Evolutionary conservation across 441 rosid genomes (phyloP).

Genomic region (Syzygium syzygioides): DNA sequence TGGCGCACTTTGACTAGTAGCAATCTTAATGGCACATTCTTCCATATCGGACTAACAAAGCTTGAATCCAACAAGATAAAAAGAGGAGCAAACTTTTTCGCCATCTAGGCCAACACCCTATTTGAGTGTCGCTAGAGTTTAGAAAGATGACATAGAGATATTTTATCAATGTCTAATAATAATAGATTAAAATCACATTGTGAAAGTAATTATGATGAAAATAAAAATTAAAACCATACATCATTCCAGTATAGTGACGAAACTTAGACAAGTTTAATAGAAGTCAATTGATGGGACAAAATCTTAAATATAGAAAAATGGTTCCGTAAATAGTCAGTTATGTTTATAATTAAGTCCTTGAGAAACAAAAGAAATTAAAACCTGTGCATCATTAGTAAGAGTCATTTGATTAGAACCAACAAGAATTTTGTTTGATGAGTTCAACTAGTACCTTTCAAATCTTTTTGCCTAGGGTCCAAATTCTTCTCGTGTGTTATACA

Average conservation of each 20-base stretch:
- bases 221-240: neutral
- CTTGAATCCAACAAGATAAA: neutral
- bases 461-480: neutral
- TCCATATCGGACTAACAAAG: neutral
- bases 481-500: too few species aligned
- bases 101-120: neutral
- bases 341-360: neutral
- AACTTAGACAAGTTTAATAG: neutral
- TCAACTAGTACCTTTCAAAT: neutral
- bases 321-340: neutral
- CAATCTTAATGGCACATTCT: neutral
- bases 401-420: neutral
- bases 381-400: neutral
- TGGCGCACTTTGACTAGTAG: neutral
- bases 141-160: neutral
- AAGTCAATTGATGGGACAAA: neutral
- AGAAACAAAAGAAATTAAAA: neutral
- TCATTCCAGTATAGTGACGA: neutral
- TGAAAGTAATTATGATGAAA: neutral
- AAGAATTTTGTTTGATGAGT: neutral
- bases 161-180: neutral
- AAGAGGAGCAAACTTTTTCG: neutral
- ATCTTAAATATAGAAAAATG: neutral
- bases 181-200: neutral
- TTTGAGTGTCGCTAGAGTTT: neutral